Evolutionary conservation across 1,284 basidiomycete species (phyloP).

Genomic region (Schizophyllum commune): DNA sequence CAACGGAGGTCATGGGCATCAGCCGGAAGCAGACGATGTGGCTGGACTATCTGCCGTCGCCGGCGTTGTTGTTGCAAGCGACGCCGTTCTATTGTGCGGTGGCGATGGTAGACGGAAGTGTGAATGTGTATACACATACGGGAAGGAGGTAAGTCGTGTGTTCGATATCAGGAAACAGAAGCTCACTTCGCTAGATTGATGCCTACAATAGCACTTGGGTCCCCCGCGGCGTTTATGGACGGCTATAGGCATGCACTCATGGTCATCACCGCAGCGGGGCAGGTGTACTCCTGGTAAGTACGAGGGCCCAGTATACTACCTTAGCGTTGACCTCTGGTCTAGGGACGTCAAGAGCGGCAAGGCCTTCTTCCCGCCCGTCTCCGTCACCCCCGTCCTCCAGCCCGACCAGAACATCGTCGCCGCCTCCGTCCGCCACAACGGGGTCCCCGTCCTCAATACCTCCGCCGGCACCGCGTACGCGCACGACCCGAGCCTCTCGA

Average conservation of each 20-base stretch:
- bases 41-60: constrained; percentile 80
- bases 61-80: constrained; percentile 58
- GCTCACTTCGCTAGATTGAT: constrained; percentile 43
- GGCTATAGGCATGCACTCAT: constrained; percentile 58
- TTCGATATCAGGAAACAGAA: neutral
- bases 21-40: constrained; percentile 69
- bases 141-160: constrained; percentile 58
- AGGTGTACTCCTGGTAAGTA: constrained; percentile 64
- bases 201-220: constrained; percentile 68
- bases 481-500: constrained; percentile 58
- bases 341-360: constrained; percentile 70
- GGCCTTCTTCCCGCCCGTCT: constrained; percentile 57
- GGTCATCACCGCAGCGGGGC: constrained; percentile 64
- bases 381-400: constrained; percentile 52
- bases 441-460: constrained; percentile 67
- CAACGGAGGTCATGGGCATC: constrained; percentile 62
- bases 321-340: neutral
- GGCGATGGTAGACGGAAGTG: constrained; percentile 66
- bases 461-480: constrained; percentile 71
- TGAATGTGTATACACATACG: constrained; percentile 73
- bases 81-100: constrained; percentile 68
- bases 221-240: constrained; percentile 62
- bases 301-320: neutral
- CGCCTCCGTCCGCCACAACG: constrained; percentile 67
- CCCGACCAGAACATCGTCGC: constrained; percentile 51